Evolutionary conservation across 2,329 filamentous ascomycete species (phyloP).

Genomic region (Trichoderma lentiforme): DNA sequence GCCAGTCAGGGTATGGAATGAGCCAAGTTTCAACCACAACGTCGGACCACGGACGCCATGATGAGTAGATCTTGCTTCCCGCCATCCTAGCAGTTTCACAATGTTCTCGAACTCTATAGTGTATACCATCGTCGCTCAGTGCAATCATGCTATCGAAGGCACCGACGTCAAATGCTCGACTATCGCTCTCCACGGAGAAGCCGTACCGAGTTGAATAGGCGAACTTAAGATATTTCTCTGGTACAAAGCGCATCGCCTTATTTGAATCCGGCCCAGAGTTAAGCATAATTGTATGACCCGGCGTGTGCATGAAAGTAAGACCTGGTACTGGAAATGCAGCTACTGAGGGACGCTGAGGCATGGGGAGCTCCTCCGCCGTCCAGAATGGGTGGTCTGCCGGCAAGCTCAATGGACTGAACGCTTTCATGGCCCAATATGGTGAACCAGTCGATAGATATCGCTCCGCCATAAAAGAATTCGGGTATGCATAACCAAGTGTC

Average conservation of each 20-base stretch:
- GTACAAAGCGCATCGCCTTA: background rate
- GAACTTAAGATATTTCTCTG: background rate
- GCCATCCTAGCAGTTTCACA: conserved; percentile 1
- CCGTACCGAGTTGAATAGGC: background rate
- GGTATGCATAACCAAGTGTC: background rate
- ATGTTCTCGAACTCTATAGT: conserved; percentile 13
- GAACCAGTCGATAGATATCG: background rate
- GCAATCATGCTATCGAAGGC: conserved; percentile 16
- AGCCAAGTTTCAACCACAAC: conserved; percentile 7
- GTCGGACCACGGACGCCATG: background rate
- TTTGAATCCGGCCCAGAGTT: background rate
- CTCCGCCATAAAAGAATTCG: background rate
- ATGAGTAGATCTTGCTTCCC: background rate
- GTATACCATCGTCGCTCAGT: conserved; percentile 3
- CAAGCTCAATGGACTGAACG: background rate
- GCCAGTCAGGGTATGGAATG: conserved; percentile 5
- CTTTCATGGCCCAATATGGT: background rate
- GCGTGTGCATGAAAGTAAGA: background rate
- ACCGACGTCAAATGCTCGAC: conserved; percentile 6
- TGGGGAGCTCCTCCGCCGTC: background rate
- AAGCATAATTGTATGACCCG: background rate
- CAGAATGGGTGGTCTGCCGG: background rate
- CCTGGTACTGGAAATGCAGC: background rate
- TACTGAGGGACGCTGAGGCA: background rate
- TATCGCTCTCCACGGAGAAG: conserved; percentile 2